A percentile compares a stretch with the other conserved stretches of the same genome.
Conservation (phyloP, 441 rosid genomes). For the Sinapis alba region DNA sequence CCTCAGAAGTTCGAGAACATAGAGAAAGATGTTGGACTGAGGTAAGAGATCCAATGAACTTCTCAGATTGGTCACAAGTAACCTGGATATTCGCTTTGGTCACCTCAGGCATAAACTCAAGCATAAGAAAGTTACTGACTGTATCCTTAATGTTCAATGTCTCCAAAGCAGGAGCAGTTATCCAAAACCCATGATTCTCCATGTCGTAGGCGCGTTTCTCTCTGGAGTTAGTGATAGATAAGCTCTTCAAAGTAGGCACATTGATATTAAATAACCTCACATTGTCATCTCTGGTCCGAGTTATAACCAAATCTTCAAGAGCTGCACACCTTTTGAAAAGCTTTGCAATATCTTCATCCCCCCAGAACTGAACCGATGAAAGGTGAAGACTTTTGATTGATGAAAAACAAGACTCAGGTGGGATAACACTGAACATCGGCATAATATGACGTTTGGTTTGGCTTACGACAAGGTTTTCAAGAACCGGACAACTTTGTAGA, state of each 20-base stretch:
- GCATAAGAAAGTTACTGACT: too few relatives aligned
- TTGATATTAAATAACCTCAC: background rate
- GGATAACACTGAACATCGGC: background rate
- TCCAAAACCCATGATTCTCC: too few relatives aligned
- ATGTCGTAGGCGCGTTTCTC: background rate
- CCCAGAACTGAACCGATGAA: background rate
- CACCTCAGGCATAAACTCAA: too few relatives aligned
- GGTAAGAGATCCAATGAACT: too few relatives aligned
- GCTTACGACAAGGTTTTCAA: conserved; percentile 10
- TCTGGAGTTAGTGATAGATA: background rate
- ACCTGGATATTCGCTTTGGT: too few relatives aligned
- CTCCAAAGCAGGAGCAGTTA: too few relatives aligned
- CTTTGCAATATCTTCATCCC: background rate
- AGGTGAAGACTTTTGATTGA: background rate
- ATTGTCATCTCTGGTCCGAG: background rate
- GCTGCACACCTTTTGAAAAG: background rate
- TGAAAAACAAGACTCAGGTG: background rate
- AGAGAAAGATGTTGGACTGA: too few relatives aligned
- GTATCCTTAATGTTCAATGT: too few relatives aligned
- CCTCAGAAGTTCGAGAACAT: too few relatives aligned
- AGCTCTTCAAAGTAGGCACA: conserved; percentile 2
- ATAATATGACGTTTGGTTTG: too few relatives aligned
- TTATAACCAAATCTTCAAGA: conserved; percentile 6
- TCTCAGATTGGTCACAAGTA: too few relatives aligned
- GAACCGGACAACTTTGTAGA: background rate